Percentiles rank a stretch among this genome's conserved stretches.
Conservation (phyloP, 129 eudicot genomes). For the Helianthus tuberosus region DNA sequence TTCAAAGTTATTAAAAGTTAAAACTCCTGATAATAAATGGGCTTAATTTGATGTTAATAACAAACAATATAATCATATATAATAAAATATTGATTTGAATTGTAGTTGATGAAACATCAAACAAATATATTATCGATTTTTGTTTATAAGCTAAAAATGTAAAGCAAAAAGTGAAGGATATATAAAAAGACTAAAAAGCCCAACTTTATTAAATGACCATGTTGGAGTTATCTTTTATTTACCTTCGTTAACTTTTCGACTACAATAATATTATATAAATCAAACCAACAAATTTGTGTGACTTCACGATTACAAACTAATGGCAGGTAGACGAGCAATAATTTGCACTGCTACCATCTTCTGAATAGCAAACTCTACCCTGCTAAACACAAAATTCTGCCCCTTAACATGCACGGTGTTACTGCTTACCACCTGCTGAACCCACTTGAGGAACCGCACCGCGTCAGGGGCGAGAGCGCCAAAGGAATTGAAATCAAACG, state of each 20-base stretch:
- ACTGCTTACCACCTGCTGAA: too few relatives aligned
- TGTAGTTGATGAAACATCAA: background rate
- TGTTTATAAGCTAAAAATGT: background rate
- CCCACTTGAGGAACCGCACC: too few relatives aligned
- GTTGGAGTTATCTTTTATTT: background rate
- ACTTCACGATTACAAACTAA: too few relatives aligned
- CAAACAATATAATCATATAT: too few relatives aligned
- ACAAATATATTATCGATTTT: background rate
- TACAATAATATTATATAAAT: background rate
- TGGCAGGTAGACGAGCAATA: too few relatives aligned
- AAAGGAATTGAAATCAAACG: too few relatives aligned
- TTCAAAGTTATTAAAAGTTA: background rate
- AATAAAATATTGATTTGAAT: background rate
- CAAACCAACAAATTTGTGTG: too few relatives aligned
- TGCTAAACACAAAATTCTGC: too few relatives aligned
- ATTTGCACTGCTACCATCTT: too few relatives aligned
- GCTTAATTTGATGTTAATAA: background rate
- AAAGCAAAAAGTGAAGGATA: background rate
- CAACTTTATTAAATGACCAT: background rate
- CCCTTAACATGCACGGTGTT: too few relatives aligned
- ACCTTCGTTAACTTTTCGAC: background rate
- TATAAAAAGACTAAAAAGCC: constrained; percentile 4
- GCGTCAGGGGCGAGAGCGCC: too few relatives aligned
- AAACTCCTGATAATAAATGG: background rate
- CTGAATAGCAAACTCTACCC: too few relatives aligned